Conservation (phyloP, 768 basidiomycete genomes). For the Phlebiopsis flavidoalba region DNA sequence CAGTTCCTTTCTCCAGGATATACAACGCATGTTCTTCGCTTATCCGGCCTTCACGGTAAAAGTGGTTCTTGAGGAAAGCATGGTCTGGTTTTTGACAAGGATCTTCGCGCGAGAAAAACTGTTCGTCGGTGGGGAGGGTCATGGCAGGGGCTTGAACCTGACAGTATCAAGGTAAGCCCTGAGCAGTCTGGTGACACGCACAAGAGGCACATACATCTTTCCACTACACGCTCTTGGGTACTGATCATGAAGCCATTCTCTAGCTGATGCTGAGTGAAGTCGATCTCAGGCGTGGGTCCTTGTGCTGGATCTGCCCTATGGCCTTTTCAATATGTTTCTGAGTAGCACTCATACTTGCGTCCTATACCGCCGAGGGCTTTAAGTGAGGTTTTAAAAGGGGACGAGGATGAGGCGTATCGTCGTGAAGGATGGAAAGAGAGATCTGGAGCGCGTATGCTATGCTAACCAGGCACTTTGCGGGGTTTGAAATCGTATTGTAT, state of each 20-base stretch:
- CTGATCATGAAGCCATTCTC: constrained; percentile 90
- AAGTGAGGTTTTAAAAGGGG: constrained; percentile 7
- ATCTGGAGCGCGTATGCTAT: constrained; percentile 2
- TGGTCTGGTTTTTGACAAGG: constrained; percentile 84
- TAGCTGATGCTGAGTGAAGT: constrained; percentile 88
- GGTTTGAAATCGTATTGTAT: constrained; percentile 5
- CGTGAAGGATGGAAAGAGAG: constrained; percentile 10
- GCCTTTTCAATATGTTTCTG: constrained; percentile 57
- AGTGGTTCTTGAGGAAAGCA: constrained; percentile 97
- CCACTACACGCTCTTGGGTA: constrained; percentile 92
- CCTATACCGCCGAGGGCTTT: constrained; percentile 7
- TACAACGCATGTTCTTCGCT: constrained; percentile 94
- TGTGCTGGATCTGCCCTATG: constrained; percentile 57
- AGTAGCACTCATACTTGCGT: constrained; percentile 21
- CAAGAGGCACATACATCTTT: constrained; percentile 69
- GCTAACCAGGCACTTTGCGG: constrained; percentile 7
- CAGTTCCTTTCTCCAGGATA: constrained; percentile 86
- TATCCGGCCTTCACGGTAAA: constrained; percentile 91
- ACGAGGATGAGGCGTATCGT: constrained; percentile 11
- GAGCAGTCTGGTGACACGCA: constrained; percentile 2
- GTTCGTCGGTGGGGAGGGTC: constrained; percentile 83
- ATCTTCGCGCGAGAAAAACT: constrained; percentile 87
- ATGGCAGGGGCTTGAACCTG: constrained; percentile 99
- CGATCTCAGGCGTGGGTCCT: constrained; percentile 53
- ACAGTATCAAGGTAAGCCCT: neutral